Base-by-base conservation (phyloP, 192 early-diverging fungal species). In the Coemansia sp. region DNA sequence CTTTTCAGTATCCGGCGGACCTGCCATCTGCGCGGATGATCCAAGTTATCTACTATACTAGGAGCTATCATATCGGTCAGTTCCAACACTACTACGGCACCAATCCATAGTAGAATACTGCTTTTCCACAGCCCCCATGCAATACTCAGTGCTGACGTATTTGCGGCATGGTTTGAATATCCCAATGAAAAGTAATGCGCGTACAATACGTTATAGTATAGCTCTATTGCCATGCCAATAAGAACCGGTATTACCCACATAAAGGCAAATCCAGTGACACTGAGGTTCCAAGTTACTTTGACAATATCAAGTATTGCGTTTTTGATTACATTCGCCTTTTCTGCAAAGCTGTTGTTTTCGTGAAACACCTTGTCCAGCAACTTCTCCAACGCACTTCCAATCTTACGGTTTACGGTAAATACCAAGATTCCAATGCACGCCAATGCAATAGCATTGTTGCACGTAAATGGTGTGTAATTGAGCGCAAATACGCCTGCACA, bases 121-220 rank as follows among this genome's bases (percentile, higher is more conserved):
- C 25, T 15, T 17, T 28, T 21, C 52, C 52, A 54, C 5, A 54
- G 11, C 0, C 25, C 4, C 14, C 2, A 54, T 2, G 25, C 52
- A 5, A 54, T 5, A 5, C 28, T 21, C 21, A 54, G 6, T n/a
- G 26, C 15, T 21, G 52, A 54, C 7, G 52, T 54, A 12, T 54
- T 22, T 31, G 52, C 7, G 2, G 11, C 28, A 25, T 54, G n/a
- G 10, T 21, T 21, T 12, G 25, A 28, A 17, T 54, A 54, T 8
- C 52, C 52, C n/a, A 25, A 2, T 4, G 7, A 25, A 15, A 17
- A 54, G 28, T 25, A 54, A 31, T 54, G 52, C 25, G n/a, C n/a
- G 26, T 54, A 54, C 15, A 28, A 28, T 26, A 54, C 52, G n/a
- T 21, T 28, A 54, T n/a, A 28, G 25, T 54, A 54, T 28, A 54